phyloP scores from a whole-genome alignment of 2,329 filamentous ascomycete genomes.

The Alternaria dauci region DNA sequence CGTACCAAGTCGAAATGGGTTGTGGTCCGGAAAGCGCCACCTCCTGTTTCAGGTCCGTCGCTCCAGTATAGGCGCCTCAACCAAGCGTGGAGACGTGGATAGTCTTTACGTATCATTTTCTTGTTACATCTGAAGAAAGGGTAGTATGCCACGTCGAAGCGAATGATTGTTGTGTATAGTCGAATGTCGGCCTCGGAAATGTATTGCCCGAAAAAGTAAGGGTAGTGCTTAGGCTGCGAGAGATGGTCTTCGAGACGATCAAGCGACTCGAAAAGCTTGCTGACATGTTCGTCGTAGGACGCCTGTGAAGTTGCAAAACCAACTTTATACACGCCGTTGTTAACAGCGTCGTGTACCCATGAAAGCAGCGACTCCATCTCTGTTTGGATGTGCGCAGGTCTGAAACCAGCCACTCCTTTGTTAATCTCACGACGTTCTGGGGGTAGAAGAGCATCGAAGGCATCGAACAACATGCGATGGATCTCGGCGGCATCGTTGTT shows the following conservation, averaged over 20 bases:
- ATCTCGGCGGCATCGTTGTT: slow-evolving; percentile 51
- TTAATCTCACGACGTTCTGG: slow-evolving; percentile 63
- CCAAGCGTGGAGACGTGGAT: slow-evolving; percentile 82
- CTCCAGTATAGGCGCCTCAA: slow-evolving; percentile 86
- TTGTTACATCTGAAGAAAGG: slow-evolving; percentile 79
- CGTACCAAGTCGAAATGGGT: slow-evolving; percentile 40
- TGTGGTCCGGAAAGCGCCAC: slow-evolving; percentile 41
- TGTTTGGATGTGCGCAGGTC: slow-evolving; percentile 68
- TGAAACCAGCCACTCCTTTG: slow-evolving; percentile 67
- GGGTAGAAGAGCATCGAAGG: slow-evolving; percentile 45
- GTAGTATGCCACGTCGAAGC: slow-evolving; percentile 63
- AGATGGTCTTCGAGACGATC: slow-evolving; percentile 80
- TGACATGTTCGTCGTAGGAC: slow-evolving; percentile 80
- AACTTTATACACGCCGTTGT: slow-evolving; percentile 65
- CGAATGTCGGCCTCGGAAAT: slow-evolving; percentile 60
- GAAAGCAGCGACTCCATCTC: slow-evolving; percentile 77
- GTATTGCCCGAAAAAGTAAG: slow-evolving; percentile 76
- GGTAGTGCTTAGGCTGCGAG: slow-evolving; percentile 56
- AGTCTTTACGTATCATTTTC: slow-evolving; percentile 82
- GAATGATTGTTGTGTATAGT: slow-evolving; percentile 66
- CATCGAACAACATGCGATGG: slow-evolving; percentile 42
- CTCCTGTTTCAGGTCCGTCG: slow-evolving; percentile 35
- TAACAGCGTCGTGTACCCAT: slow-evolving; percentile 76
- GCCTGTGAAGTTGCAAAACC: slow-evolving; percentile 86
- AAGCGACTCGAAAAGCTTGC: slow-evolving; percentile 76